phyloP scores from a whole-genome alignment of 768 basidiomycete genomes.

The Russula lepida region DNA sequence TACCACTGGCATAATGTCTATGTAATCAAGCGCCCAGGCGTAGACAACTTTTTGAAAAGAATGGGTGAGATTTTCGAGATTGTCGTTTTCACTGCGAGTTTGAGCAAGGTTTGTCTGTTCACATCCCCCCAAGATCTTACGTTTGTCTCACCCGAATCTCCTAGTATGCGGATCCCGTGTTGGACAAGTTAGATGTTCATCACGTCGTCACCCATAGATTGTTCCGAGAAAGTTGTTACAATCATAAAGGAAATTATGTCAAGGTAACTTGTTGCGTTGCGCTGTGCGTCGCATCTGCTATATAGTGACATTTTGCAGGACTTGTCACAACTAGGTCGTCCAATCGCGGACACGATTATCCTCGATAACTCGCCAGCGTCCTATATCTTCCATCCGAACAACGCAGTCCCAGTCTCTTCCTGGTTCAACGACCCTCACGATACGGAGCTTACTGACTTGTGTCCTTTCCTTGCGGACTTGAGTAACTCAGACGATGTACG shows the following conservation, averaged over 20 bases:
- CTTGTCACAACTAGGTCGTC: slow-evolving; percentile 92
- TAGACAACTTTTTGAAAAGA: slow-evolving; percentile 91
- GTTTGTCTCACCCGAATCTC: slow-evolving; percentile 14
- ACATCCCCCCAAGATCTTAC: not conserved
- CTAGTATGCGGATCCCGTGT: slow-evolving; percentile 96
- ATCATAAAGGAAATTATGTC: slow-evolving; percentile 98
- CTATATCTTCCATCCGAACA: slow-evolving; percentile 99
- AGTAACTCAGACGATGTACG: slow-evolving; percentile 80
- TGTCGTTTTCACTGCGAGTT: slow-evolving; percentile 94
- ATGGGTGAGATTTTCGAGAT: slow-evolving; percentile 99
- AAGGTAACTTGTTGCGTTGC: slow-evolving; percentile 49
- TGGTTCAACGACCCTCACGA: slow-evolving; percentile 99
- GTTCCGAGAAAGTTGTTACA: slow-evolving; percentile 98
- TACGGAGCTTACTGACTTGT: slow-evolving; percentile 91
- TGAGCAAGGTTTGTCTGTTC: slow-evolving; percentile 72
- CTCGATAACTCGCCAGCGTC: slow-evolving; percentile 98
- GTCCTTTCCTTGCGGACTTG: slow-evolving; percentile 90
- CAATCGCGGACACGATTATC: slow-evolving; percentile 91
- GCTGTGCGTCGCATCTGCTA: not conserved
- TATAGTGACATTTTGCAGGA: slow-evolving; percentile 45
- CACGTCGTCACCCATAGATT: slow-evolving; percentile 89
- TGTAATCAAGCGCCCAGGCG: slow-evolving; percentile 97
- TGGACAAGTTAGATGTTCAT: slow-evolving; percentile 92
- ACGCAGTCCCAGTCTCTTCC: slow-evolving; percentile 96
- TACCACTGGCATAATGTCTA: slow-evolving; percentile 98